Conservation (phyloP, 2,329 filamentous ascomycete species). For the Fusarium sp. region DNA sequence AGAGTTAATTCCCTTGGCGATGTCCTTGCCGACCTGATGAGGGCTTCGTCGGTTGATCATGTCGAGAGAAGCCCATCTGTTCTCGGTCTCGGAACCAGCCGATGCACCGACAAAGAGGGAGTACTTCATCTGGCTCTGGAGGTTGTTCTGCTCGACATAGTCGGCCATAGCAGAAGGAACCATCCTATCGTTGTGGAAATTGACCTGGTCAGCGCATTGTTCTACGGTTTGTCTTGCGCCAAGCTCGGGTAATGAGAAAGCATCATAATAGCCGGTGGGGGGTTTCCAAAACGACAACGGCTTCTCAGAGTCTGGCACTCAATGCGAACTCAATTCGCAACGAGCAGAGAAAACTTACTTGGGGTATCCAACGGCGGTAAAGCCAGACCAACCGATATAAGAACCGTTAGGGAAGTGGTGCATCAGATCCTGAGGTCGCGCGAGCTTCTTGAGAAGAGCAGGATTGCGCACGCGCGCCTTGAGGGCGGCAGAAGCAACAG, state of each 20-base stretch:
- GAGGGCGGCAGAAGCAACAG: constrained; percentile 77
- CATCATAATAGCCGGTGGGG: constrained; percentile 35
- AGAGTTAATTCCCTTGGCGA: constrained; percentile 90
- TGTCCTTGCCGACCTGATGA: constrained; percentile 91
- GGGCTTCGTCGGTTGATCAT: constrained; percentile 90
- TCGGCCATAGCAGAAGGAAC: constrained; percentile 87
- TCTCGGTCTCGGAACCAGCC: constrained; percentile 90
- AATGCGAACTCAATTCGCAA: neutral
- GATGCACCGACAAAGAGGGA: constrained; percentile 91
- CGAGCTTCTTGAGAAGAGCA: constrained; percentile 83
- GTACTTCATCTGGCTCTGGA: constrained; percentile 88
- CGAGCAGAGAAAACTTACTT: constrained; percentile 63
- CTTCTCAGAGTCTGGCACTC: neutral
- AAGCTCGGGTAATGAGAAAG: constrained; percentile 35
- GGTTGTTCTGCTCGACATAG: constrained; percentile 87
- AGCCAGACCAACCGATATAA: constrained; percentile 93
- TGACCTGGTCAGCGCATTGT: constrained; percentile 30
- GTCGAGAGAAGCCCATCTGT: constrained; percentile 87
- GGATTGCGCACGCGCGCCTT: constrained; percentile 81
- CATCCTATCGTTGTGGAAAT: constrained; percentile 67
- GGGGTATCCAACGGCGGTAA: constrained; percentile 90
- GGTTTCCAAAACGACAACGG: neutral
- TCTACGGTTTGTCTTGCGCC: constrained; percentile 9
- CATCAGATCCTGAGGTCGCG: constrained; percentile 82
- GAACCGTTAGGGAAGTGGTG: constrained; percentile 84